Conservation (phyloP, 1,284 basidiomycete species). For the Testicularia cyperi region DNA sequence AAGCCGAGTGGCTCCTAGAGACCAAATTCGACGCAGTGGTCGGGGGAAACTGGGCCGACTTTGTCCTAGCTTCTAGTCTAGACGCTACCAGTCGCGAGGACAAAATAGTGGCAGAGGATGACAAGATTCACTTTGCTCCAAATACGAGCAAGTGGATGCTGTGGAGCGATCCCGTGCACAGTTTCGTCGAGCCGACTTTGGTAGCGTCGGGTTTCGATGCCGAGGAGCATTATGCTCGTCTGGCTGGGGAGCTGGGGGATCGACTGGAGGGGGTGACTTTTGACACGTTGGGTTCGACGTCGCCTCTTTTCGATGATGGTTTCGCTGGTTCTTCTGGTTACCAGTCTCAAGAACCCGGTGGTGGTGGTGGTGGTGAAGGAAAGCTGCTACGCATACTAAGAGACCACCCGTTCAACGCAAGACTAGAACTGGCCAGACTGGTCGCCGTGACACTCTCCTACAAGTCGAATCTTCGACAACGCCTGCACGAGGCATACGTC, state of each 20-base stretch:
- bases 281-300: too few relatives aligned
- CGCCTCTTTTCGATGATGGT: too few relatives aligned
- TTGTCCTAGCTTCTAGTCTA: constrained; percentile 58
- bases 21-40: constrained; percentile 53
- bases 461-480: constrained; percentile 38
- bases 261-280: constrained; percentile 22
- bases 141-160: constrained; percentile 61
- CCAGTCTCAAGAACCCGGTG: too few relatives aligned
- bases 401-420: constrained; percentile 47
- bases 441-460: constrained; percentile 32
- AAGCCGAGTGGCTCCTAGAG: constrained; percentile 38
- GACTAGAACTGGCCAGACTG: constrained; percentile 35
- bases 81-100: constrained; percentile 40
- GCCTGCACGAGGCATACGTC: constrained; percentile 40
- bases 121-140: constrained; percentile 55
- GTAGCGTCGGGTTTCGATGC: constrained; percentile 35
- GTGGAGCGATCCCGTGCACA: constrained; percentile 55
- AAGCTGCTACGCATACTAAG: constrained; percentile 17
- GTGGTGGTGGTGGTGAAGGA: too few relatives aligned
- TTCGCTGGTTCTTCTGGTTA: too few relatives aligned
- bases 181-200: constrained; percentile 42
- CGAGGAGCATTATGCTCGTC: constrained; percentile 23
- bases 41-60: constrained; percentile 60
- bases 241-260: constrained; percentile 14
- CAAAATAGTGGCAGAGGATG: constrained; percentile 20